A percentile compares a stretch with the other conserved stretches of the same genome.
Evolutionary conservation across 768 basidiomycete species (phyloP).

Genomic region (Clavulina sp.): DNA sequence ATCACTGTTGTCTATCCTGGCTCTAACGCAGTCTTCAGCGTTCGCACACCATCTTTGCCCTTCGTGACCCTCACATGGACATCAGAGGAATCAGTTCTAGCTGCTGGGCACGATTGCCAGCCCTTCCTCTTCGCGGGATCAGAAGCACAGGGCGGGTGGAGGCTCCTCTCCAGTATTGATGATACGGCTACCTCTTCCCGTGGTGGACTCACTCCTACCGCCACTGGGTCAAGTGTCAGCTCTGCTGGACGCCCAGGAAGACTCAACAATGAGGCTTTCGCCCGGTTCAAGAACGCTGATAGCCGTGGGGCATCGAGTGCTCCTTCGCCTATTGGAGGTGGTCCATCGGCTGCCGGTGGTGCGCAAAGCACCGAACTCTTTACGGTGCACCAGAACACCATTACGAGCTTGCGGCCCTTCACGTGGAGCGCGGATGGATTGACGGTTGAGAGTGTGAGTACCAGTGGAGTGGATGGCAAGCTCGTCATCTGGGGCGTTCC

Average conservation of each 20-base stretch:
- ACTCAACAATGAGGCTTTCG: constrained; percentile 85
- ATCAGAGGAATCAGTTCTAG: constrained; percentile 62
- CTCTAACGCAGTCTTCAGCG: constrained; percentile 41
- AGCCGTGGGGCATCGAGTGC: constrained; percentile 37
- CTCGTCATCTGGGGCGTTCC: constrained; percentile 72
- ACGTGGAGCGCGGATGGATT: constrained; percentile 34
- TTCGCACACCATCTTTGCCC: constrained; percentile 65
- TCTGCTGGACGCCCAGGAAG: constrained; percentile 31
- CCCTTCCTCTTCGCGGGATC: constrained; percentile 73
- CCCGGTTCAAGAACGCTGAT: constrained; percentile 85
- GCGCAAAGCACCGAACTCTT: constrained; percentile 35
- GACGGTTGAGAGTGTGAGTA: constrained; percentile 63
- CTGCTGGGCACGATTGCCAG: constrained; percentile 96
- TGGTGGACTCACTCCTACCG: not conserved
- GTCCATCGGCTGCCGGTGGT: constrained; percentile 15
- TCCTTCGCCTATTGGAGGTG: constrained; percentile 6
- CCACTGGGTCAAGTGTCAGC: constrained; percentile 5
- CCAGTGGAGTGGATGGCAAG: constrained; percentile 84
- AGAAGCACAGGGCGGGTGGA: constrained; percentile 55
- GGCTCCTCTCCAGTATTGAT: constrained; percentile 63
- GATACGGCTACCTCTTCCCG: constrained; percentile 35
- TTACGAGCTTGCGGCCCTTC: constrained; percentile 76
- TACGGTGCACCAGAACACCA: constrained; percentile 96
- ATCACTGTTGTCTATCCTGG: constrained; percentile 81
- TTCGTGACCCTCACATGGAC: constrained; percentile 76